Evolutionary conservation across 2,329 filamentous ascomycete genomes (phyloP).

Genomic region (Aspergillaceae sp.): DNA sequence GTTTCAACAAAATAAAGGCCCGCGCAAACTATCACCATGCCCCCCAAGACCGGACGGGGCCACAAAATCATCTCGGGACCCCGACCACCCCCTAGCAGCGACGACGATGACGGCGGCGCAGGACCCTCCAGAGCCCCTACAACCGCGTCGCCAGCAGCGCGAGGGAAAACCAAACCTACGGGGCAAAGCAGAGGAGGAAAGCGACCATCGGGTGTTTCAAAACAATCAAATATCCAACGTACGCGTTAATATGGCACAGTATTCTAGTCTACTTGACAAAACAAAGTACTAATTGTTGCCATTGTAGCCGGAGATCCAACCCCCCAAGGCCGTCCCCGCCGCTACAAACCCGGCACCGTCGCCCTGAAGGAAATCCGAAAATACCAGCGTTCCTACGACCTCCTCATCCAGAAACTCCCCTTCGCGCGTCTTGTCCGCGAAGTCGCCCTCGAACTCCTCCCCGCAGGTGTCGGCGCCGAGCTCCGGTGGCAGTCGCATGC

Average conservation of each 20-base stretch:
- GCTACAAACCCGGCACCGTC: constrained; percentile 71
- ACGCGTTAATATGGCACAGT: constrained; percentile 7
- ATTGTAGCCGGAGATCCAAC: constrained; percentile 62
- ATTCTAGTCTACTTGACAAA: neutral
- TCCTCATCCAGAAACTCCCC: constrained; percentile 59
- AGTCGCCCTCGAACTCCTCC: constrained; percentile 48
- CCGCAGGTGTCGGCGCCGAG: constrained; percentile 52
- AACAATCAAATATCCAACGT: constrained; percentile 31
- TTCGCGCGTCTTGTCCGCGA: constrained; percentile 44
- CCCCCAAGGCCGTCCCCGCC: constrained; percentile 51
- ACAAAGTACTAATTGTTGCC: constrained; percentile 5
- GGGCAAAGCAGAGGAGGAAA: constrained; percentile 11
- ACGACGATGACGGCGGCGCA: constrained; percentile 3
- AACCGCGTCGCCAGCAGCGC: constrained; percentile 2
- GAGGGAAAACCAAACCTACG: constrained; percentile 13
- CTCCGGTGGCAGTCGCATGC: constrained; percentile 95
- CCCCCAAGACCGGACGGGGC: constrained; percentile 19
- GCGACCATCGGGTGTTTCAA: constrained; percentile 13
- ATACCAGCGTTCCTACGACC: constrained; percentile 83
- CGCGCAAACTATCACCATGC: constrained; percentile 14
- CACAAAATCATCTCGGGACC: constrained; percentile 7
- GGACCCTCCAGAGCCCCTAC: constrained; percentile 8
- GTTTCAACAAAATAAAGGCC: neutral
- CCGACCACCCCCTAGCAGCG: constrained; percentile 2
- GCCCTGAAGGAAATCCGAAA: constrained; percentile 85